A percentile compares a stretch with the other conserved stretches of the same genome.
Evolutionary conservation across 2,329 filamentous ascomycete genomes (phyloP).

Genomic region (Aulographum hederae): DNA sequence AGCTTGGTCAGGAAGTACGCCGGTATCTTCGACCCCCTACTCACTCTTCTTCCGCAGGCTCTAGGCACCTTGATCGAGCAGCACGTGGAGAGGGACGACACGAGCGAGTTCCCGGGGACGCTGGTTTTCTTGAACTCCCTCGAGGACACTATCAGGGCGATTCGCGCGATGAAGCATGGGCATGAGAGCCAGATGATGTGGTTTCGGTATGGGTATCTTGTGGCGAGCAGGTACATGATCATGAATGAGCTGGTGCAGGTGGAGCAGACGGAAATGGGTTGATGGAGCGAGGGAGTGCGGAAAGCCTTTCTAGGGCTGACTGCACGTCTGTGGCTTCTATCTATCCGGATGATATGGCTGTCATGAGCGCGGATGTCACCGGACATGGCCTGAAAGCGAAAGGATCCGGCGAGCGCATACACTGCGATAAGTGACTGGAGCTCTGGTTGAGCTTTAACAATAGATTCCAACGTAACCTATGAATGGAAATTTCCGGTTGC

Average conservation of each 20-base stretch:
- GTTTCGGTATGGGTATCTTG: conserved; percentile 95
- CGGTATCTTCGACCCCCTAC: conserved; percentile 49
- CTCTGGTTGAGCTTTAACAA: no score
- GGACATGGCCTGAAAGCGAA: no score
- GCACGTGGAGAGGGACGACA: conserved; percentile 28
- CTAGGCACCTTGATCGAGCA: conserved; percentile 43
- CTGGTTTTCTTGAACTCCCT: conserved; percentile 58
- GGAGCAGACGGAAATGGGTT: no score
- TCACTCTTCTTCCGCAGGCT: not conserved
- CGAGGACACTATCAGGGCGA: conserved; percentile 44
- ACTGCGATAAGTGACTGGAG: no score
- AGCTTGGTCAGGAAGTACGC: conserved; percentile 64
- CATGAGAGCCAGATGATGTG: conserved; percentile 96
- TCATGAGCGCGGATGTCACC: no score
- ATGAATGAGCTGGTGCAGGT: conserved; percentile 67
- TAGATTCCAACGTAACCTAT: no score
- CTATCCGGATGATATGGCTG: no score
- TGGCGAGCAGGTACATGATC: conserved; percentile 81
- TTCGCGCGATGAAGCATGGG: conserved; percentile 73
- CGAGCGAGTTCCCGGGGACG: conserved; percentile 32
- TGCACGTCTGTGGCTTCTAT: no score
- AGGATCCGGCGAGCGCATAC: no score
- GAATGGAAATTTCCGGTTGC: no score
- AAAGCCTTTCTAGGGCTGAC: no score
- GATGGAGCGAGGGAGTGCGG: no score